A percentile compares a stretch with the other conserved stretches of the same genome.
These are phyloP conservation scores for Lodderomyces oxycetoniae DNA, from an alignment of 1,139 yeast genomes.

Conservation along the genomic window DNA sequence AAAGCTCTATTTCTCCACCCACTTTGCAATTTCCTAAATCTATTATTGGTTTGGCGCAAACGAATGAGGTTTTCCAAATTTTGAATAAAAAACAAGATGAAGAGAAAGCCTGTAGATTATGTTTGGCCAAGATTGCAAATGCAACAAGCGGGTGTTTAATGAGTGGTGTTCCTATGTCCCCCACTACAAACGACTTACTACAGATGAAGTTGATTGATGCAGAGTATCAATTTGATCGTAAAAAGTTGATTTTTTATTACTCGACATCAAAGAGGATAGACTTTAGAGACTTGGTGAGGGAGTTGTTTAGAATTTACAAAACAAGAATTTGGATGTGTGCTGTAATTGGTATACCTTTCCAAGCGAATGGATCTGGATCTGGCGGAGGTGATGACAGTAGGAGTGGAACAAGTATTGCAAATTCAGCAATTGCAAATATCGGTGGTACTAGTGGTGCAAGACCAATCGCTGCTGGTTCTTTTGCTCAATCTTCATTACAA, in stretches of 20 bases:
- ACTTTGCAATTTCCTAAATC: slow-evolving; percentile 65
- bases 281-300: slow-evolving; percentile 88
- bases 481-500: background rate
- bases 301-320: slow-evolving; percentile 85
- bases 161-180: slow-evolving; percentile 12
- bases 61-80: slow-evolving; percentile 57
- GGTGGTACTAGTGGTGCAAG: too few species aligned
- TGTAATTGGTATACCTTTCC: slow-evolving; percentile 40
- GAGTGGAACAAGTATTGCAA: too few species aligned
- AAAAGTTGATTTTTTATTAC: slow-evolving; percentile 83
- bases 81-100: slow-evolving; percentile 63
- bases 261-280: slow-evolving; percentile 80
- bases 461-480: background rate
- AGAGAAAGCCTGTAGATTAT: slow-evolving; percentile 62
- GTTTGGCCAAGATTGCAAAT: slow-evolving; percentile 55
- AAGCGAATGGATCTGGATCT: slow-evolving; percentile 9
- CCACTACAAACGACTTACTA: slow-evolving; percentile 20
- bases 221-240: slow-evolving; percentile 93
- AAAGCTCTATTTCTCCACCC: slow-evolving; percentile 28
- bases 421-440: too few species aligned
- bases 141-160: slow-evolving; percentile 18
- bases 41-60: slow-evolving; percentile 63
- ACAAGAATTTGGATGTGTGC: slow-evolving; percentile 99
- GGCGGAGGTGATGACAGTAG: slow-evolving; percentile 1
- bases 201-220: slow-evolving; percentile 60